A percentile compares a stretch with the other conserved stretches of the same genome.
Conservation (phyloP, 1,284 basidiomycete species). For the Violaceomyces palustris region DNA sequence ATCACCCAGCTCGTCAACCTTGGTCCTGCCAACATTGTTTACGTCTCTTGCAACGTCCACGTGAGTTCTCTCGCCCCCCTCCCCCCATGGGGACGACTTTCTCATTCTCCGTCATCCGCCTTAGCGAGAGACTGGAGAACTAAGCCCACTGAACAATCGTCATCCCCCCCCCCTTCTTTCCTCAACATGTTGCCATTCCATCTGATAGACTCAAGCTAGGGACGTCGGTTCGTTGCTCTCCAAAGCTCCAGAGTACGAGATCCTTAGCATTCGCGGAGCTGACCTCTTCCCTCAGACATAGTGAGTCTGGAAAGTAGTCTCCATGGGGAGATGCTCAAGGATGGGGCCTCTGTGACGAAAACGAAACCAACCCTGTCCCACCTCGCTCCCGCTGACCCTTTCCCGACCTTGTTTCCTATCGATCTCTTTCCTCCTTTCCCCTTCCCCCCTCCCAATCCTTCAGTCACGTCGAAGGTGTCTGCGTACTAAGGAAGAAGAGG, state of each 20-base stretch:
- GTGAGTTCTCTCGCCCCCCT: slow-evolving; percentile 2
- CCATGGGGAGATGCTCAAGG: too few relatives aligned
- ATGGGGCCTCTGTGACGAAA: not conserved
- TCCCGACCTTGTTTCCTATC: not conserved
- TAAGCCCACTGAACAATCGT: not conserved
- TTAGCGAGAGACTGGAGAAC: not conserved
- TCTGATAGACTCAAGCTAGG: slow-evolving; percentile 56
- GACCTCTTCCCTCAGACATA: slow-evolving; percentile 52
- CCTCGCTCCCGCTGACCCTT: not conserved
- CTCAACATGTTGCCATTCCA: too few relatives aligned
- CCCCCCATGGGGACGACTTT: not conserved
- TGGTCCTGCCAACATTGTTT: slow-evolving; percentile 43
- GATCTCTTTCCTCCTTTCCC: not conserved
- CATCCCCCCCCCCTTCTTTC: not conserved
- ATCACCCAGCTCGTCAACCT: slow-evolving; percentile 46
- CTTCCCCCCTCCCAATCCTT: not conserved
- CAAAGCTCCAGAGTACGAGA: slow-evolving; percentile 33
- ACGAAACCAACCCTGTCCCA: not conserved
- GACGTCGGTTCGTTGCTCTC: slow-evolving; percentile 48
- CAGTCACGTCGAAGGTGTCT: slow-evolving; percentile 50
- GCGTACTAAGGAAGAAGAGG: slow-evolving; percentile 24
- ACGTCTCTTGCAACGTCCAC: slow-evolving; percentile 68
- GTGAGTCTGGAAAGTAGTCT: too few relatives aligned
- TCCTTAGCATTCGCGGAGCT: slow-evolving; percentile 45
- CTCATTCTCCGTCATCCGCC: not conserved